Evolutionary conservation across 2,329 filamentous ascomycete species (phyloP).

Genomic region (Rasamsonia emersonii): DNA sequence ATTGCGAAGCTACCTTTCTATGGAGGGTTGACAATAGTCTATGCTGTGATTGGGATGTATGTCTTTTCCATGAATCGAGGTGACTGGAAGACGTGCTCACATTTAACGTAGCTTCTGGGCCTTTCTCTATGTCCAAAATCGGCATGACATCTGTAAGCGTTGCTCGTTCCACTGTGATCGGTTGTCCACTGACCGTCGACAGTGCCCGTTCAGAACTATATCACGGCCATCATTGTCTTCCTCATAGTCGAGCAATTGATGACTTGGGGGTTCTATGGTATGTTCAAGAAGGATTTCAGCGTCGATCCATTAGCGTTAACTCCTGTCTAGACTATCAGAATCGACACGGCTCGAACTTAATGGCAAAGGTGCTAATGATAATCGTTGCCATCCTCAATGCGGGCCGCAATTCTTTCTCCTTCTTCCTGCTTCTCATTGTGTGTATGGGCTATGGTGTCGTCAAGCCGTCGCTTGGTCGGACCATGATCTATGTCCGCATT

Average conservation of each 20-base stretch:
- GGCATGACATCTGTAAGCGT: conserved; percentile 71
- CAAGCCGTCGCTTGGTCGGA: conserved; percentile 80
- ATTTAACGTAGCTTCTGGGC: conserved; percentile 64
- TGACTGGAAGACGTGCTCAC: conserved; percentile 12
- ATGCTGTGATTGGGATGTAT: conserved; percentile 71
- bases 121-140: conserved; percentile 90
- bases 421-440: conserved; percentile 94
- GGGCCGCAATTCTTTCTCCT: conserved; percentile 92
- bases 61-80: conserved; percentile 16
- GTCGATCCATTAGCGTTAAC: conserved; percentile 24
- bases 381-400: conserved; percentile 91
- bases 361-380: conserved; percentile 78
- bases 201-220: conserved; percentile 98
- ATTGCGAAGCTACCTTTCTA: conserved; percentile 98
- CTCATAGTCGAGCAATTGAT: conserved; percentile 93
- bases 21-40: conserved; percentile 85
- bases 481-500: conserved; percentile 89
- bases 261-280: conserved; percentile 96
- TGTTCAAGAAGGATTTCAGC: conserved; percentile 12
- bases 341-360: conserved; percentile 71
- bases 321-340: conserved; percentile 70
- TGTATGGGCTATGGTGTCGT: conserved; percentile 99
- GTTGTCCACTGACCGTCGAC: conserved; percentile 24
- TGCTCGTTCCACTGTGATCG: neutral
- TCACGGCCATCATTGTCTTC: conserved; percentile 92